Evolutionary conservation across 768 basidiomycete genomes (phyloP).

Genomic region (Suillus discolor): DNA sequence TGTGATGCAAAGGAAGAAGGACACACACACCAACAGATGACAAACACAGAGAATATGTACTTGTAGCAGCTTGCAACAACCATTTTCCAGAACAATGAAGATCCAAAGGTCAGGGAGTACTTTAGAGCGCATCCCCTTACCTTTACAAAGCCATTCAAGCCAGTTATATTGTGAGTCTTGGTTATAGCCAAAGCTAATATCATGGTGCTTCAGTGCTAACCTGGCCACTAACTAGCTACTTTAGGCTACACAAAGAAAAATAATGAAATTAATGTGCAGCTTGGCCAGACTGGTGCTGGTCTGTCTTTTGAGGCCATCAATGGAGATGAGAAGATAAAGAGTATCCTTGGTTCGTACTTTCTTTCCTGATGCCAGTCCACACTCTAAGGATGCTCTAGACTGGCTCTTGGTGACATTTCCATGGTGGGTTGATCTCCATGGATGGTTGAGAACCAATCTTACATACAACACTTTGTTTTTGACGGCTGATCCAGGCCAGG

Average conservation of each 20-base stretch:
- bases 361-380: not conserved
- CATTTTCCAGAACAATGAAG: no score
- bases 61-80: no score
- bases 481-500: conserved; percentile 7
- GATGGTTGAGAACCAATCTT: not conserved
- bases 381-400: no score
- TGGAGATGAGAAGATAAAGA: not conserved
- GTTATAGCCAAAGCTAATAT: no score
- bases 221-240: not conserved
- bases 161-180: no score
- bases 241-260: not conserved
- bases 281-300: not conserved
- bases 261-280: not conserved
- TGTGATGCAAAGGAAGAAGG: no score
- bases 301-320: not conserved
- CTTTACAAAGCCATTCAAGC: no score
- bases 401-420: not conserved
- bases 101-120: no score
- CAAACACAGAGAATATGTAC: no score
- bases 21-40: no score
- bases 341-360: not conserved
- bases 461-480: not conserved
- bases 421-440: conserved; percentile 1
- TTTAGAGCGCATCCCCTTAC: no score
- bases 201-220: no score